Base-by-base conservation (phyloP, 1,284 basidiomycete genomes). In the Peniophora sp. region DNA sequence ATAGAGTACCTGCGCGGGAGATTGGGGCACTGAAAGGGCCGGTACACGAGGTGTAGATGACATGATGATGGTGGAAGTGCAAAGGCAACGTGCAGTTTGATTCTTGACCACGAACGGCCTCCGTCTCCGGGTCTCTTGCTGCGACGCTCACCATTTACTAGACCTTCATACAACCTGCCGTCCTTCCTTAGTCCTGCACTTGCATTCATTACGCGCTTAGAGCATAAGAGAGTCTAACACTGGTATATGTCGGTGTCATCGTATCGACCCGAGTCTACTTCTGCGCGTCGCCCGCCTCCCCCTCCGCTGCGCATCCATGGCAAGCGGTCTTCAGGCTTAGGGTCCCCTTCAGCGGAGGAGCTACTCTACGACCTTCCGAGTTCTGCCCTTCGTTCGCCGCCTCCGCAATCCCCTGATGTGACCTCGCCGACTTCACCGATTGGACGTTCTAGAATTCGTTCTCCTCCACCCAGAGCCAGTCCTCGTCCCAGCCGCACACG, bases 351-450 rank as follows among this genome's bases (percentile, higher is more conserved):
- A 66, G 66, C 56, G 51, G 70, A 77, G 59, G 73, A 79, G 47
- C 80, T 88, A 63, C 79, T 88, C 67, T 87, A 89, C 65, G 83
- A 87, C 69, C 74, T 88, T 56, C 84, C 85, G 60, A 75, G 81
- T n/a, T 65, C 78, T 3, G 67, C 71, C 22, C 73, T 78, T 23
- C 66, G 71, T 8, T 79, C 81, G 2, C 76, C 79, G 20, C 73
- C 68, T 50, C 77, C 75, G 56, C 61, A 67, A 23, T 71, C 64
- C 53, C 57, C 57, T 36, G 65, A 68, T 34, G 55, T 73, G 36
- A 59, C 63, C 32, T 81, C 79, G 23, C 81, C 83, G 12, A 70
- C 75, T 2, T 83, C 82, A 6, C 80, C 85, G 19, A 75, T 75
- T 19, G 64, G 70, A n/a, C 75, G 74, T 55, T 70, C 73, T 23